phyloP scores from a whole-genome alignment of 1,284 basidiomycete species.

The Pseudozyma hubeiensis region DNA sequence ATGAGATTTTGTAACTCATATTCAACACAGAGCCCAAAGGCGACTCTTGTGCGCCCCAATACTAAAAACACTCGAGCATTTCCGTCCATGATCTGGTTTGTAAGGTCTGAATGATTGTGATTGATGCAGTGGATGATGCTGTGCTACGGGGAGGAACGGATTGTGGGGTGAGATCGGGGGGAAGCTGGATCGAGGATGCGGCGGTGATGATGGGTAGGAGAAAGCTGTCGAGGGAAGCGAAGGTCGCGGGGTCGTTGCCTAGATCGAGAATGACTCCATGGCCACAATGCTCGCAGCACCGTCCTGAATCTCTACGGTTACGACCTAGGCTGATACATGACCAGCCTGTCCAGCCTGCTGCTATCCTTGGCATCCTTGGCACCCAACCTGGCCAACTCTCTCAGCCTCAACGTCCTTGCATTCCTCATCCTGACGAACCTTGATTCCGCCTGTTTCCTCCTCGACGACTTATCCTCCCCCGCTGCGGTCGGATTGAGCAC shows the following conservation, averaged over 20 bases:
- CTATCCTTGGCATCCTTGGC: constrained; percentile 34
- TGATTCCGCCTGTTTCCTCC: constrained; percentile 37
- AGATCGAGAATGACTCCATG: too few relatives aligned
- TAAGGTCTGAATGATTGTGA: neutral
- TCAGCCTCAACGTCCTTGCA: constrained; percentile 33
- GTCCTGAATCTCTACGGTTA: too few relatives aligned
- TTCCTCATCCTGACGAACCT: constrained; percentile 50
- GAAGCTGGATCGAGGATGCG: too few relatives aligned
- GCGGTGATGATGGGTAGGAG: too few relatives aligned
- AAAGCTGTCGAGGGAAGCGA: too few relatives aligned
- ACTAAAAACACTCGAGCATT: constrained; percentile 13
- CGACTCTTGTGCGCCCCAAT: neutral
- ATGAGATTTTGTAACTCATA: constrained; percentile 49
- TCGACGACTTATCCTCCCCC: neutral
- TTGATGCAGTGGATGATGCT: too few relatives aligned
- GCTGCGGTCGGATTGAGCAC: constrained; percentile 1
- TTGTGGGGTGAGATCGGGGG: too few relatives aligned
- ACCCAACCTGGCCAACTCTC: constrained; percentile 57
- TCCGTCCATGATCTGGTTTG: constrained; percentile 1
- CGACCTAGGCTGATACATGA: constrained; percentile 43
- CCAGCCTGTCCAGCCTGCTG: constrained; percentile 12
- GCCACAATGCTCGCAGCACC: too few relatives aligned
- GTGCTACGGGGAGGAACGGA: too few relatives aligned
- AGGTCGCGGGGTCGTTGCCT: too few relatives aligned
- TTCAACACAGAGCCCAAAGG: constrained; percentile 3